phyloP scores from a whole-genome alignment of 257 asterid species.

The Solanum pinnatisectum region DNA sequence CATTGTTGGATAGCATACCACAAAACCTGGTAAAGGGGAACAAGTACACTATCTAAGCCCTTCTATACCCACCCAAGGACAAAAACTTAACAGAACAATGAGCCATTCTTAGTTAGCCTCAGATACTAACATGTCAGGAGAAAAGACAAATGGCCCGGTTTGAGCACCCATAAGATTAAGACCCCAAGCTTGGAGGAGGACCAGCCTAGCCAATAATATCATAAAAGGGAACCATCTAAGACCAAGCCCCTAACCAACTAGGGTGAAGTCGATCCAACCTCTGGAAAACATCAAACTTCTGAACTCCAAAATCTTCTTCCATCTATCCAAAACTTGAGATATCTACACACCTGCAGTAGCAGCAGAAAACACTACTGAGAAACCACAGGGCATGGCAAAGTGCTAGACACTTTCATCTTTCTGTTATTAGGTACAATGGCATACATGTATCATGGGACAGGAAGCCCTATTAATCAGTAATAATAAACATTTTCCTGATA shows the following conservation, averaged over 20 bases:
- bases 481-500: not conserved
- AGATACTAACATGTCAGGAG: not conserved
- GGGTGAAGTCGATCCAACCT: not conserved
- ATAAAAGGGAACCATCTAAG: not conserved
- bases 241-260: not conserved
- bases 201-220: not conserved
- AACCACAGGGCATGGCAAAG: not conserved
- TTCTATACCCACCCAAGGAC: not conserved
- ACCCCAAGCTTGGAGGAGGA: not conserved
- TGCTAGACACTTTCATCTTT: not conserved
- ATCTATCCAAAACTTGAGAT: not conserved
- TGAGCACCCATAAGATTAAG: not conserved
- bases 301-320: not conserved
- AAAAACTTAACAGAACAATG: not conserved
- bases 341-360: not conserved
- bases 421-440: not conserved
- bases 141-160: not conserved
- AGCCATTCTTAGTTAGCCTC: not conserved
- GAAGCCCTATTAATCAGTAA: not conserved
- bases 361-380: not conserved
- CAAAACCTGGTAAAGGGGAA: not conserved
- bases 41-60: not conserved
- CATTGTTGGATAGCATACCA: not conserved
- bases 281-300: not conserved
- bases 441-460: not conserved